A percentile compares a stretch with the other conserved stretches of the same genome.
Evolutionary conservation across 805 yeast genomes (phyloP).

Genomic region (Myxozyma monticola): DNA sequence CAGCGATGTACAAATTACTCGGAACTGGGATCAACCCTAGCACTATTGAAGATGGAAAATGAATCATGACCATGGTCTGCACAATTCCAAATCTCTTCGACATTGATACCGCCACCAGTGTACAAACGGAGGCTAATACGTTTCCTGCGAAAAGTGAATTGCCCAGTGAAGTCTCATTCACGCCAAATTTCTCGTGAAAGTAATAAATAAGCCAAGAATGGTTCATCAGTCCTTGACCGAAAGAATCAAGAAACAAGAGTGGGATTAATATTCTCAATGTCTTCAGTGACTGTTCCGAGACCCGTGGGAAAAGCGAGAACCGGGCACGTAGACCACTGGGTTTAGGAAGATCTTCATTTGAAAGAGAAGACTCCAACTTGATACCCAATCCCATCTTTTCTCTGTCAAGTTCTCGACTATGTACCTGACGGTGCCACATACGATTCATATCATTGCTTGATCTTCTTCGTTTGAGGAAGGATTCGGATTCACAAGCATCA

Average conservation of each 20-base stretch:
- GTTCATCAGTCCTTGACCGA: constrained; percentile 72
- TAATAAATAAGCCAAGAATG: constrained; percentile 85
- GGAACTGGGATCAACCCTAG: constrained; percentile 55
- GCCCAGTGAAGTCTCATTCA: constrained; percentile 63
- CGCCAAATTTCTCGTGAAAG: constrained; percentile 57
- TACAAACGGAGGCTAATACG: constrained; percentile 61
- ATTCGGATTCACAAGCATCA: constrained; percentile 51
- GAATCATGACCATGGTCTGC: constrained; percentile 68
- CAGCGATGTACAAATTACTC: constrained; percentile 46
- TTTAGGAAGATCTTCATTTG: too few species aligned
- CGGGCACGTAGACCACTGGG: too few species aligned
- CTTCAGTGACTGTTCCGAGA: constrained; percentile 11
- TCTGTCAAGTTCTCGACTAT: too few species aligned
- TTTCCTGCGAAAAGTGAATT: constrained; percentile 63
- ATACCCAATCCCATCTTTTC: too few species aligned
- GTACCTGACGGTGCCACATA: too few species aligned
- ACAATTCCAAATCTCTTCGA: constrained; percentile 74
- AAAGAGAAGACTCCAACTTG: too few species aligned
- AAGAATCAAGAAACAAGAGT: constrained; percentile 75
- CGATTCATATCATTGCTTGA: too few species aligned
- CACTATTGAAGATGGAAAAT: constrained; percentile 72
- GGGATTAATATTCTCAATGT: constrained; percentile 35
- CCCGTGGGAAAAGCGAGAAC: constrained; percentile 8
- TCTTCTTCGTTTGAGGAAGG: constrained; percentile 32
- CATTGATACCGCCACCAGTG: constrained; percentile 71